Evolutionary conservation across 345 rosid species (phyloP), one percentile per base, ranked within the genome.

Genomic region (Erucastrum elatum): DNA sequence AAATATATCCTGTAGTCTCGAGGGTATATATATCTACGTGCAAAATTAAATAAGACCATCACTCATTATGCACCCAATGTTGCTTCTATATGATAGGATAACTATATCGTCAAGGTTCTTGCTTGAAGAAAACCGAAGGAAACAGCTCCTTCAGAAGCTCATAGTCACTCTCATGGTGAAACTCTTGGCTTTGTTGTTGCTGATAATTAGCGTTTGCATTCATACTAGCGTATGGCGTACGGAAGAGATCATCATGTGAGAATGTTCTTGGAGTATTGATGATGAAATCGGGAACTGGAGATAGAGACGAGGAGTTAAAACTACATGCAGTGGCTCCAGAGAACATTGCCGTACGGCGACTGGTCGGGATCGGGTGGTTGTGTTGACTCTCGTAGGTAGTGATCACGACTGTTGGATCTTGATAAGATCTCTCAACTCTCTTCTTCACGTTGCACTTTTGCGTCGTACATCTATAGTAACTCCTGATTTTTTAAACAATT

Each of bases 391-490:
- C 97, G 16, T 91, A 94, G 0, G 97, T 94, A 27, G 98, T 94
- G 74, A 92, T 87, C 64, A 94, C 94, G 10, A 82, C 80, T 13
- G 98, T 79, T 39, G 96, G 97, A 71, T 94, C 97, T 72, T 92
- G 86, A 78, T 82, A 89, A 12, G 97, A 90, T 44, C 96, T 86
- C 63, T 94, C 98, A 4, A 94, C 94, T 6, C 97, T 75, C 72
- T 94, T 92, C 92, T 94, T 94, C 30, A 94, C 98, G 2, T 77
- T 87, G 76, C 97, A 94, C 64, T 86, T 91, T 78, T 88, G 96
- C 2, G 89, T 94, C 9, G 98, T 94, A 94, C 98, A 94, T 80
- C 96, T 80, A 33, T 94, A 94, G 77, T 94, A 94, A 84, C 98
- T 92, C 77, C 98, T 94, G 51, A 44, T 3, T 9, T 41, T 41